Base-by-base conservation (phyloP, 768 basidiomycete genomes). In the Termitomyces sp. region DNA sequence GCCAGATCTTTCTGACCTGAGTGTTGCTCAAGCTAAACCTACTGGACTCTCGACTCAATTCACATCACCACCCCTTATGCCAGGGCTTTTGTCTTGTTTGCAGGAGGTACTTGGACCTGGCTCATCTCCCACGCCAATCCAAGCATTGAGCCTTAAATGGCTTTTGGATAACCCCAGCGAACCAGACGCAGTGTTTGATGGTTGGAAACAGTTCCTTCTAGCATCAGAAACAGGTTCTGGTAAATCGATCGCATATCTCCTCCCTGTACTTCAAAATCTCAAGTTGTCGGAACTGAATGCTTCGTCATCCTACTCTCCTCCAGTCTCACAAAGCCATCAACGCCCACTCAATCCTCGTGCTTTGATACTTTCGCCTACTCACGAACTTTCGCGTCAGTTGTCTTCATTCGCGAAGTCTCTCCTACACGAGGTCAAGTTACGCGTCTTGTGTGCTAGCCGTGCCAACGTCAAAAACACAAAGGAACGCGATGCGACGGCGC, bases 141-240 rank as follows among this genome's bases (percentile, higher is more conserved):
- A 94, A 67, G 77, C 83, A 0, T 75, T 92, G 47, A 82, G 88
- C 22, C 64, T 93, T 20, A 83, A 87, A 61, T 84, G 86, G 71
- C 69, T 92, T 18, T 68, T 90, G 53, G 70, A 72, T 26, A 58
- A 65, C 16, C 49, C 50, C 3, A 56, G 42, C 48, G 53, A 61
- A 34, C 51, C 60, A 36, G 54, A 48, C 51, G 64, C 24, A 53
- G 59, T 34, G 58, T 64, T 70, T 58, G 66, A 1, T 42, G 37
- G 66, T 26, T 77, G 74, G 66, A 73, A 74, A 46, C 75, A 84
- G 48, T 86, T 79, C 61, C 79, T 96, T 6, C 78, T 96, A 1
- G 94, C 92, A 0, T 87, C 89, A 0, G 93, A 95, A 70, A 96
- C 92, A 0, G 94, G 94, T 16, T 93, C 92, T 0, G 94, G 93